Evolutionary conservation across 352 stramenopile species (phyloP), one percentile per base, ranked within the genome.

Genomic region (Pythium sukuiense): DNA sequence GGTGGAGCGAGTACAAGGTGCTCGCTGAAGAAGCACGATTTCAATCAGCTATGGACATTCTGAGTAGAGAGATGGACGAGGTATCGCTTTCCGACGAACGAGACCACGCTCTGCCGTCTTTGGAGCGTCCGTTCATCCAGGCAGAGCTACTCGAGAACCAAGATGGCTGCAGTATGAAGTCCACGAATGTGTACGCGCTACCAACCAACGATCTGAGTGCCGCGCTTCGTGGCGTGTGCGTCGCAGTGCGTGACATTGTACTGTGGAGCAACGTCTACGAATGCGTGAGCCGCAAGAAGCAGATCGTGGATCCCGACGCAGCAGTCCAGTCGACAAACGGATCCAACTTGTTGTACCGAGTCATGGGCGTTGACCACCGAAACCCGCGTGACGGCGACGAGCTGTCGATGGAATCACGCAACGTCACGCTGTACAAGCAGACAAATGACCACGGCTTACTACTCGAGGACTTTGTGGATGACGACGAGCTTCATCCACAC

Each of bases 101-200:
- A n/a, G 11, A 43, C 1, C 11, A 43, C 9, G 12, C 5, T 13
- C 8, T 39, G 24, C 37, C 37, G 37, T 43, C 37, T 9, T 8
- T 43, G 29, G 27, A 29, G 27, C 27, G 11, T 18, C 58, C 58
- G 13, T 32, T 48, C 32, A 50, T 65, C n/a, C 24, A 65, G 26
- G 30, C 27, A 9, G 48, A 65, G 33, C 43, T 56, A 1, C 45
- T 63, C 18, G 11, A 45, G 18, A 13, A 55, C 43, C n/a, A 35
- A 30, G 41, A 52, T 24, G 35, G 55, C 20, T 33, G 35, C 33
- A 58, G 46, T 32, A 37, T 65, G 30, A 77, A 67, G 7, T 72
- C 72, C n/a, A 63, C 56, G 0, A 54, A 63, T 18, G 70, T 76
- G 53, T 82, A 76, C 52, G 64, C 70, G 12, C 65, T 82, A 43